Base-by-base conservation (phyloP, 768 basidiomycete genomes). In the Lactarius sp. region DNA sequence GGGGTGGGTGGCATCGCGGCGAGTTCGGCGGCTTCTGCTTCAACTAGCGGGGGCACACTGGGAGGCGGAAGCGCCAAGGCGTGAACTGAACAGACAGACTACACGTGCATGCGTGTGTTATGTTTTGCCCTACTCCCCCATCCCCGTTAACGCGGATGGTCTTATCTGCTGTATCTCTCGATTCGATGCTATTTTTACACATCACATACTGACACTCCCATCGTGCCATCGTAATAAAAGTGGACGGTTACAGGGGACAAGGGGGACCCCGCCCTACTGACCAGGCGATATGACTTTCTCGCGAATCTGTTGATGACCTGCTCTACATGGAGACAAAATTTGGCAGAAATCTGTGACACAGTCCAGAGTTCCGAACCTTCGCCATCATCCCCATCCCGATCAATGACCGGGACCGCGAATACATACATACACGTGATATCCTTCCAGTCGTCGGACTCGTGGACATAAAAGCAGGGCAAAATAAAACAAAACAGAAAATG, bases 351-450 rank as follows among this genome's bases (percentile, higher is more conserved):
- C 49, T 39, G 44, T 18, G 33, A 46, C 52, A 52, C 37, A 51
- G 42, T 39, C 57, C 36, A 49, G 57, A 13, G 36, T 18, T 58
- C 47, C 47, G 47, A 47, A 47, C 47, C 7, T 22, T 22, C 22
- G 22, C 12, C 22, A 49, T 22, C 47, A 49, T 49, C 22, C 20
- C 22, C 10, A 22, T 13, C 22, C 47, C 9, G 4, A 4, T 3
- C 8, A 47, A 8, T 16, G 9, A 22, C 39, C 46, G 14, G 42
- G 20, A 22, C 42, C 18, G 33, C 18, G 31, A 31, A 61, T 49
- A 55, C 53, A 56, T 61, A 61, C 60, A 56, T 61, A 61, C 60
- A 61, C 27, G 18, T 61, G 53, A 61, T 46, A 59, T 59, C 52
- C 52, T 64, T 59, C 57, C 61, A 39, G 57, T 41, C 52, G 37